Evolutionary conservation across 108 stramenopile genomes (phyloP).

Genomic region (Nitzschia sp.): DNA sequence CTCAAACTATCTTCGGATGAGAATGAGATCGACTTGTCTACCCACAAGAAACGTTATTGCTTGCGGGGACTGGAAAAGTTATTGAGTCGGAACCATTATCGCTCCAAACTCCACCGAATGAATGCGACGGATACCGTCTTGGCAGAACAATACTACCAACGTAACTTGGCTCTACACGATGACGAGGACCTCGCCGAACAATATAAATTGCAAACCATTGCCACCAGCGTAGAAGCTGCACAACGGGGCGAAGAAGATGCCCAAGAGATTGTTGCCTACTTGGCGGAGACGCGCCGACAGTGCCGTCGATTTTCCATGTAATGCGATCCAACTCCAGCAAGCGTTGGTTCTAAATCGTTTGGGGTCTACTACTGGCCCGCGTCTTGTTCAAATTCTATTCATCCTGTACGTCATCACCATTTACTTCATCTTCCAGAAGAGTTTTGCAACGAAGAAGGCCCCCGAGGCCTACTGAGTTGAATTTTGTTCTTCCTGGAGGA

Average conservation of each 20-base stretch:
- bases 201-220: background rate
- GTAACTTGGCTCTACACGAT: background rate
- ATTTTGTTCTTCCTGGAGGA: too few relatives aligned
- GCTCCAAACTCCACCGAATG: background rate
- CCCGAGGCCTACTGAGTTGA: too few relatives aligned
- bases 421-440: too few relatives aligned
- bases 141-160: background rate
- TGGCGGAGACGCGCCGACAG: background rate
- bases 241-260: background rate
- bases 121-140: background rate
- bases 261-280: background rate
- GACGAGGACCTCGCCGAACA: background rate
- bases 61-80: background rate
- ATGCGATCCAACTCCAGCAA: background rate
- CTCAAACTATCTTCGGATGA: too few relatives aligned
- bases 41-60: background rate
- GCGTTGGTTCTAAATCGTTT: too few relatives aligned
- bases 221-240: background rate
- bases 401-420: too few relatives aligned
- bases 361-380: too few relatives aligned
- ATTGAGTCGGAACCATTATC: background rate
- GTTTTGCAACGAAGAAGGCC: too few relatives aligned
- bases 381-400: too few relatives aligned
- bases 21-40: background rate
- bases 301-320: background rate